Conservation (phyloP, 2,329 filamentous ascomycete genomes). For the Aspergillus sojae region DNA sequence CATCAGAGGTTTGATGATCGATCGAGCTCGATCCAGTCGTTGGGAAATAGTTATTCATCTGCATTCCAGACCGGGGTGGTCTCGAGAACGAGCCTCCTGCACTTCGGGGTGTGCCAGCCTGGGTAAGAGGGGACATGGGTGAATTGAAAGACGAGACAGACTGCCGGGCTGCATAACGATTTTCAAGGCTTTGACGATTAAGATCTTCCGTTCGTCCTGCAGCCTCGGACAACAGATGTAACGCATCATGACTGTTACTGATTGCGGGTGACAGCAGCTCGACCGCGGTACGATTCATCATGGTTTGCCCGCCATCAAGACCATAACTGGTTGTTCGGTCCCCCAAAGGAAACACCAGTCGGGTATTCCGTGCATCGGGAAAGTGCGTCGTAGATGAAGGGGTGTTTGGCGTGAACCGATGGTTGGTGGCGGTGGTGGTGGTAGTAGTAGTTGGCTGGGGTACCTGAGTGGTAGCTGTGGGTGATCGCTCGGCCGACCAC, state of each 20-base stretch:
- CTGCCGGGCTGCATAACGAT: slow-evolving; percentile 43
- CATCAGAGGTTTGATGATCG: slow-evolving; percentile 32
- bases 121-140: slow-evolving; percentile 39
- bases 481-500: slow-evolving; percentile 34
- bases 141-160: slow-evolving; percentile 44
- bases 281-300: slow-evolving; percentile 62
- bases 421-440: slow-evolving; percentile 10
- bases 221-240: slow-evolving; percentile 89
- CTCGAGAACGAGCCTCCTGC: slow-evolving; percentile 38
- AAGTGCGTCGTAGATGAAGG: slow-evolving; percentile 30
- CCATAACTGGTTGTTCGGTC: slow-evolving; percentile 31
- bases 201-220: slow-evolving; percentile 58
- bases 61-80: slow-evolving; percentile 46
- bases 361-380: slow-evolving; percentile 30
- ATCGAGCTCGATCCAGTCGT: slow-evolving; percentile 27
- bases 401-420: slow-evolving; percentile 32
- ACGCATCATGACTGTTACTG: slow-evolving; percentile 88
- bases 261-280: slow-evolving; percentile 68
- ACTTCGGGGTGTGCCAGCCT: slow-evolving; percentile 38
- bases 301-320: slow-evolving; percentile 57
- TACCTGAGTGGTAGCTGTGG: slow-evolving; percentile 22
- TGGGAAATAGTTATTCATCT: slow-evolving; percentile 56
- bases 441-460: slow-evolving; percentile 17
- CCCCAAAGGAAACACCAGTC: slow-evolving; percentile 27
- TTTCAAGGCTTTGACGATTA: slow-evolving; percentile 52